Evolutionary conservation across 257 asterid species (phyloP).

Genomic region (Solanum dulcamara): DNA sequence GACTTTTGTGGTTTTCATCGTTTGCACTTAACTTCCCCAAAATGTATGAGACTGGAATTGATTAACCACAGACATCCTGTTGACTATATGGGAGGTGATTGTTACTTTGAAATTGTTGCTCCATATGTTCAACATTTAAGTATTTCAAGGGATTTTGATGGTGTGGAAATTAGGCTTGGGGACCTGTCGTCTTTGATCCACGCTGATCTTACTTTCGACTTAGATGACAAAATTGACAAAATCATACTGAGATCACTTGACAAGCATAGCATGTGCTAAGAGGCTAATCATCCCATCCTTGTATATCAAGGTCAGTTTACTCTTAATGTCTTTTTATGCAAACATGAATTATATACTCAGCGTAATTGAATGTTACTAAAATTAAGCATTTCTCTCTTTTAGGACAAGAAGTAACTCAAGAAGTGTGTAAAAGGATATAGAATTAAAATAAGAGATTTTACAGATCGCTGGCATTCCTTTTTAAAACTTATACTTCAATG

Average conservation of each 20-base stretch:
- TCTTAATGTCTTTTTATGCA: not conserved
- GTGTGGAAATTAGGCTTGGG: not conserved
- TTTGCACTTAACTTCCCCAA: not conserved
- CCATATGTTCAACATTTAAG: not conserved
- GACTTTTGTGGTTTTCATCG: not conserved
- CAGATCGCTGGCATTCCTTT: too few species aligned
- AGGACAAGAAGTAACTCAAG: not conserved
- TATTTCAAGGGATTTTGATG: not conserved
- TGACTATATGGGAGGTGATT: not conserved
- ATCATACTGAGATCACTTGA: not conserved
- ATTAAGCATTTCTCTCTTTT: not conserved
- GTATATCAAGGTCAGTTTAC: not conserved
- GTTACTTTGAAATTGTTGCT: not conserved
- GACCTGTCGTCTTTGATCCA: not conserved
- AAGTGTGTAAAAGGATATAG: not conserved
- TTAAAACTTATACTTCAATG: too few species aligned
- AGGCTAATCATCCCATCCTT: not conserved
- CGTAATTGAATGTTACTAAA: too few species aligned
- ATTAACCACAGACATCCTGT: not conserved
- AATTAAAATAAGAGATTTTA: not conserved
- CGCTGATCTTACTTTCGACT: not conserved
- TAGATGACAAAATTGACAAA: not conserved
- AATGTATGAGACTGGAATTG: not conserved
- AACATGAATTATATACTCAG: too few species aligned
- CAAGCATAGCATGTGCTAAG: not conserved